These are phyloP conservation scores for Raphanus raphanistrum DNA, from an alignment of 345 rosid species.

Conservation along the genomic window DNA sequence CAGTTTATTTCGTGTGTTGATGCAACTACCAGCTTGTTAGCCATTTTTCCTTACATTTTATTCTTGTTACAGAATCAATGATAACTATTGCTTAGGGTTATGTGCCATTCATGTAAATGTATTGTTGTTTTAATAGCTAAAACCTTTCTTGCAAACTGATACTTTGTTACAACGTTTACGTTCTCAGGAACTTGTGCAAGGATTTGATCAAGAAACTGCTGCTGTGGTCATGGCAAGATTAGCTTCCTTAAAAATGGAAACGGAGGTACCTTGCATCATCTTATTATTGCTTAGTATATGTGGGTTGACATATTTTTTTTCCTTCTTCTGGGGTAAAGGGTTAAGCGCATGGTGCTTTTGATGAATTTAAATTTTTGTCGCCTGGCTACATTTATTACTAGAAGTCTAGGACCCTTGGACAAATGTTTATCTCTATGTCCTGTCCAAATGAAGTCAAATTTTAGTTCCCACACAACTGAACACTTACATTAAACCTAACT, in stretches of 20 bases:
- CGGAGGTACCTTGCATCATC: conserved; percentile 57
- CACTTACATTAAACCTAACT: neutral
- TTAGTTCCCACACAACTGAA: neutral
- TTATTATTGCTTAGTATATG: neutral
- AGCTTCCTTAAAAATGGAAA: conserved; percentile 93
- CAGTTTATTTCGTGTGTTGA: conserved; percentile 1
- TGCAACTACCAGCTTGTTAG: conserved; percentile 21
- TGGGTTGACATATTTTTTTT: neutral
- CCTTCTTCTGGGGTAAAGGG: conserved; percentile 5
- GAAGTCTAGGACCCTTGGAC: neutral
- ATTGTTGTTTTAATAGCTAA: neutral
- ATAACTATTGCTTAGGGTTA: neutral
- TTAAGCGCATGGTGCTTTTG: neutral
- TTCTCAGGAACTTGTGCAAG: conserved; percentile 84
- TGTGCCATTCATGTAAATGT: conserved; percentile 6
- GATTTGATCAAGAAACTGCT: conserved; percentile 99
- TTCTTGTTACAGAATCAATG: neutral
- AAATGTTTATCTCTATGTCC: conserved; percentile 15
- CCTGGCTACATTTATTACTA: conserved; percentile 5
- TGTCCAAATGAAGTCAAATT: neutral
- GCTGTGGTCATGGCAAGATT: conserved; percentile 95
- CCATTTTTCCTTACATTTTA: neutral
- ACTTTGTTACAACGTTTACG: neutral
- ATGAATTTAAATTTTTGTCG: neutral
- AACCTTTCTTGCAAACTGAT: conserved; percentile 10